These are phyloP conservation scores for Linnemannia elongata DNA, from an alignment of 192 early-diverging fungal species.

Conservation along the genomic window DNA sequence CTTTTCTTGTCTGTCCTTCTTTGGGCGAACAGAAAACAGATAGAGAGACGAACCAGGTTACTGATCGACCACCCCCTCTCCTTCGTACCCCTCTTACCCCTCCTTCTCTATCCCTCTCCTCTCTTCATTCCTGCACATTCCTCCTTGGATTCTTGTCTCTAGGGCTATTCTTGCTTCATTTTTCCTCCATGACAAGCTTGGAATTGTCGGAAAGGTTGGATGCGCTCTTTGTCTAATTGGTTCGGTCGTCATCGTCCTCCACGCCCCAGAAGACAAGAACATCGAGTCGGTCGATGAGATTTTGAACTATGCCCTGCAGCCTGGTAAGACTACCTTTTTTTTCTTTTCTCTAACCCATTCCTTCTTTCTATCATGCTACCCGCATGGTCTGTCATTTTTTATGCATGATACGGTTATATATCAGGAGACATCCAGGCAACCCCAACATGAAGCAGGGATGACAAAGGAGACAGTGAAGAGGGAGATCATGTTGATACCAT, in stretches of 20 bases:
- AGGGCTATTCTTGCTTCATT: constrained; percentile 89
- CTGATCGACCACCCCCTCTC: not conserved
- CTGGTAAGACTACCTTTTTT: constrained; percentile 60
- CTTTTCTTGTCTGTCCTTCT: not conserved
- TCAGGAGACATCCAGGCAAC: not conserved
- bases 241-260: constrained; percentile 88
- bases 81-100: not conserved
- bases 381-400: not conserved
- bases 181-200: constrained; percentile 90
- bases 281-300: constrained; percentile 89
- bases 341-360: not conserved
- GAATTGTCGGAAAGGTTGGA: constrained; percentile 86
- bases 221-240: constrained; percentile 92
- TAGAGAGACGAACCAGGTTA: not conserved
- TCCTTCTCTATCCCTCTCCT: not conserved
- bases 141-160: constrained; percentile 4
- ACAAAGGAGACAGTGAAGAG: not conserved
- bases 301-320: constrained; percentile 82
- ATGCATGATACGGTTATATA: not conserved
- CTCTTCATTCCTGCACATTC: not conserved
- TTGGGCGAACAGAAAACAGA: not conserved
- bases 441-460: not conserved
- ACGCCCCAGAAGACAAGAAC: constrained; percentile 86
- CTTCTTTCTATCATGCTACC: not conserved
- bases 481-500: not conserved